phyloP scores from a whole-genome alignment of 2,329 filamentous ascomycete species.

The Fusarium sororula region DNA sequence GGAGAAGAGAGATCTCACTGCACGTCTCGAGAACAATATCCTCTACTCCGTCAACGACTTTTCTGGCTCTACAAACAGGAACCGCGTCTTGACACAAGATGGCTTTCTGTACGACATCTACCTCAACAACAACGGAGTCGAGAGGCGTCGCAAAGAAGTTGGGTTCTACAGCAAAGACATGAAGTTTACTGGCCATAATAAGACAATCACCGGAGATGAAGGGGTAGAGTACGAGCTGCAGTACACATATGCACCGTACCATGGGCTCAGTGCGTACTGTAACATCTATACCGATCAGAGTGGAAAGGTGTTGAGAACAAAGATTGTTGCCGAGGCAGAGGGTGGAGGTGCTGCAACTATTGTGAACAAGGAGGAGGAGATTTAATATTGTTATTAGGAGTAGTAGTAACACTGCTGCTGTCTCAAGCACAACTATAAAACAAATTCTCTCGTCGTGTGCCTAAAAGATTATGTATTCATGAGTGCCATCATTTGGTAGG shows the following conservation, averaged over 20 bases:
- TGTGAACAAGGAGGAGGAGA: constrained; percentile 12
- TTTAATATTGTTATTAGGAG: neutral
- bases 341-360: constrained; percentile 23
- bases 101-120: constrained; percentile 22
- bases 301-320: constrained; percentile 20
- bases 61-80: constrained; percentile 19
- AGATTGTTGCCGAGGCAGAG: constrained; percentile 24
- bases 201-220: neutral
- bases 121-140: constrained; percentile 13
- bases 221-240: constrained; percentile 13
- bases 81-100: constrained; percentile 21
- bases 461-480: neutral
- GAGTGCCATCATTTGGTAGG: neutral
- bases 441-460: neutral
- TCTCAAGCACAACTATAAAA: neutral
- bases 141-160: constrained; percentile 19
- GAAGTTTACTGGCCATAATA: constrained; percentile 24
- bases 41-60: constrained; percentile 28
- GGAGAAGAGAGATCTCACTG: constrained; percentile 15
- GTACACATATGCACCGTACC: constrained; percentile 19
- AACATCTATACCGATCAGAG: constrained; percentile 17
- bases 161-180: constrained; percentile 24
- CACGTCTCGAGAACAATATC: constrained; percentile 19
- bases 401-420: no score
- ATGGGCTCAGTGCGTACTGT: constrained; percentile 18